A percentile compares a stretch with the other conserved stretches of the same genome.
Conservation (phyloP, 345 rosid genomes). For the Gossypium anomalum region DNA sequence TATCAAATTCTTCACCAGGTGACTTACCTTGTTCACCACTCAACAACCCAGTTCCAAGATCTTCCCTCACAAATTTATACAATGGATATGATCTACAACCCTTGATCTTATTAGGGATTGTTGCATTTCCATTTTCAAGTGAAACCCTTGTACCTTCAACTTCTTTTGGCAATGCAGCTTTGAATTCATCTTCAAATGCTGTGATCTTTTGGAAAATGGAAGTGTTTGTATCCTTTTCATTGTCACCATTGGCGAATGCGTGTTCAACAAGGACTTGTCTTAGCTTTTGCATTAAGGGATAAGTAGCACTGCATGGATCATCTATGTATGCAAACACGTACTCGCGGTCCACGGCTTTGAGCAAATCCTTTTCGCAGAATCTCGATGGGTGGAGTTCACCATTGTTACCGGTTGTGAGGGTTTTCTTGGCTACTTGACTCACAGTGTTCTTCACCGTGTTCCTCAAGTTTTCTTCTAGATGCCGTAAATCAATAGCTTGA, state of each 20-base stretch:
- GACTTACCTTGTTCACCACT: constrained; percentile 61
- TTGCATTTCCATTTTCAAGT: constrained; percentile 47
- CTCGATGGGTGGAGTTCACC: too few relatives aligned
- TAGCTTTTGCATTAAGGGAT: constrained; percentile 74
- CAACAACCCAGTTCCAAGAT: constrained; percentile 43
- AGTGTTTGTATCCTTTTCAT: constrained; percentile 36
- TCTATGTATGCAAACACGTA: constrained; percentile 59
- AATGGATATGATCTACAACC: constrained; percentile 70
- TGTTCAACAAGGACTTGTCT: constrained; percentile 70
- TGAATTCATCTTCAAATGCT: constrained; percentile 45
- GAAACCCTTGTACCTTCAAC: constrained; percentile 46
- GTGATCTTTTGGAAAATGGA: constrained; percentile 67
- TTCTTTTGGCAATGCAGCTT: constrained; percentile 45
- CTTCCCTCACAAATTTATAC: constrained; percentile 42
- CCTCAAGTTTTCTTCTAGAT: too few relatives aligned
- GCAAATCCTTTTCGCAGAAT: too few relatives aligned
- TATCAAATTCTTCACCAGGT: constrained; percentile 73
- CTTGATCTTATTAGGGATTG: constrained; percentile 49
- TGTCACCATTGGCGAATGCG: constrained; percentile 56
- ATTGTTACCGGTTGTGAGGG: too few relatives aligned
- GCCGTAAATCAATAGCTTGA: too few relatives aligned
- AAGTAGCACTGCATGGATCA: constrained; percentile 67
- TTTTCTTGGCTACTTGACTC: too few relatives aligned
- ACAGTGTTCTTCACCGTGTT: too few relatives aligned
- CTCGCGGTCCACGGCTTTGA: constrained; percentile 23